phyloP scores from a whole-genome alignment of 768 basidiomycete species.

The Boletales sp. region DNA sequence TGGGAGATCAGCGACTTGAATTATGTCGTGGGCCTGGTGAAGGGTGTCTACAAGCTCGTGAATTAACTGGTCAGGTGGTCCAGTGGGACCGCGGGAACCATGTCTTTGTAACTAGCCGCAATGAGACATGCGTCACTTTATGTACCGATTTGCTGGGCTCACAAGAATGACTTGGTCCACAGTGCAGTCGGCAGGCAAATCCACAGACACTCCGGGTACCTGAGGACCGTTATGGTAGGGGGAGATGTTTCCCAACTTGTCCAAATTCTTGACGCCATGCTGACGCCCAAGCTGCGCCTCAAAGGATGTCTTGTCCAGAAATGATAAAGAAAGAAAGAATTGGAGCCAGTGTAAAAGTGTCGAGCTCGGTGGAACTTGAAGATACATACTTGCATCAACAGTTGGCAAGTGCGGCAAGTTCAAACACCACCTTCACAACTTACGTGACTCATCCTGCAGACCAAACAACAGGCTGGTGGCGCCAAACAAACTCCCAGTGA shows the following conservation, averaged over 20 bases:
- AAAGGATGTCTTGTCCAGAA: neutral
- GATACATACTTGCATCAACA: conserved; percentile 6
- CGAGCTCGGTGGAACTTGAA: conserved; percentile 1
- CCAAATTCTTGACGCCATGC: neutral
- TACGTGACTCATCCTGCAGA: no score
- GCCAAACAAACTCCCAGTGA: no score
- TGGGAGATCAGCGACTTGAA: conserved; percentile 29
- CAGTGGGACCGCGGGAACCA: conserved; percentile 34
- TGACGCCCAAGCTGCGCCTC: neutral
- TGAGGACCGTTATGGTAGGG: conserved; percentile 32
- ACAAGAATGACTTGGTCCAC: conserved; percentile 38
- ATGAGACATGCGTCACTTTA: neutral
- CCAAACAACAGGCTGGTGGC: no score
- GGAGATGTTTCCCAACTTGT: conserved; percentile 31
- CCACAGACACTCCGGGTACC: conserved; percentile 21
- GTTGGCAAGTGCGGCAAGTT: no score
- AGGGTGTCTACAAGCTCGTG: conserved; percentile 31
- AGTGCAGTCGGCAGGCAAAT: conserved; percentile 33
- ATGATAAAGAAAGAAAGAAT: neutral
- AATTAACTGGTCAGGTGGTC: conserved; percentile 24
- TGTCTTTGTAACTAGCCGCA: conserved; percentile 35
- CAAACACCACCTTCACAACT: no score
- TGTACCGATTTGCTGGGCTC: neutral
- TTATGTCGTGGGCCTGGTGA: conserved; percentile 14
- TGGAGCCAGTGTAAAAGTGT: conserved; percentile 9